phyloP scores from a whole-genome alignment of 192 early-diverging fungal species.

The Coemansia sp. region DNA sequence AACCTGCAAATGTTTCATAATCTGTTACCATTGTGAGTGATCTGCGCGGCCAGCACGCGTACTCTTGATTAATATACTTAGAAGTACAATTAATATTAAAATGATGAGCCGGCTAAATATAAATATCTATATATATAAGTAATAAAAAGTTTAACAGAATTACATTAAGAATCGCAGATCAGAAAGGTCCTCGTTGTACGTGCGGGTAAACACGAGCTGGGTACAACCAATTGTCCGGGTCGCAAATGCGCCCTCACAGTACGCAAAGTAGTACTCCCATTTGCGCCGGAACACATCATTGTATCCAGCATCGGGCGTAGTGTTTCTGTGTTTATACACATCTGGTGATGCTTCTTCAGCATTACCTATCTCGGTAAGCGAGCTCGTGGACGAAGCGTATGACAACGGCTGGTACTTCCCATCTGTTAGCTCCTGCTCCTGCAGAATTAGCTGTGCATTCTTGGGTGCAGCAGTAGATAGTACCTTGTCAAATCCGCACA shows the following conservation, averaged over 20 bases:
- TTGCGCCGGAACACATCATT: conserved; percentile 66
- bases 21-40: too few relatives aligned
- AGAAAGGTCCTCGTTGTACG: conserved; percentile 45
- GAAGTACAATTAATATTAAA: not conserved
- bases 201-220: conserved; percentile 58
- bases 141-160: conserved; percentile 6
- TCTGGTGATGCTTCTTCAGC: not conserved
- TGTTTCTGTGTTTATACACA: not conserved
- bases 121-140: not conserved
- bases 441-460: conserved; percentile 58
- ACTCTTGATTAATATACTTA: too few relatives aligned
- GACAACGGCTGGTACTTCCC: not conserved
- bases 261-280: conserved; percentile 82
- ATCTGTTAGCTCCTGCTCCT: conserved; percentile 55
- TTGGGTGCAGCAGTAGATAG: conserved; percentile 14
- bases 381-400: conserved; percentile 13
- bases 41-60: too few relatives aligned
- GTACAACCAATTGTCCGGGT: conserved; percentile 65
- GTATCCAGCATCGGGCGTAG: conserved; percentile 42
- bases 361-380: conserved; percentile 13
- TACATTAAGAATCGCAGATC: not conserved
- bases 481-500: conserved; percentile 56
- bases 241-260: conserved; percentile 75
- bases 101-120: not conserved
- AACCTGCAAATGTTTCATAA: too few relatives aligned